Percentiles rank a stretch among this genome's conserved stretches.
Conservation (phyloP, 345 rosid genomes). For the Eucalyptus pumila region DNA sequence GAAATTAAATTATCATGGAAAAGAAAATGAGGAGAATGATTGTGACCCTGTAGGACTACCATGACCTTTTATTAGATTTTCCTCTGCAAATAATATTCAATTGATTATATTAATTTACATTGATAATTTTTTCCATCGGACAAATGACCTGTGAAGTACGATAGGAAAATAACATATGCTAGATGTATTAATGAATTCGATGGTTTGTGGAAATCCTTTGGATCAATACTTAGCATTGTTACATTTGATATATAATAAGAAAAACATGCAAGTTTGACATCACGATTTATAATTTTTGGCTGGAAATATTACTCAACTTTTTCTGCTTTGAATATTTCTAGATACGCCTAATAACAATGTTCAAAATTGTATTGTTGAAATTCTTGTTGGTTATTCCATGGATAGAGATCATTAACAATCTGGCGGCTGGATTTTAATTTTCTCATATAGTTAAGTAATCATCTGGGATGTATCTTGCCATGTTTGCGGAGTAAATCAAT, state of each 20-base stretch:
- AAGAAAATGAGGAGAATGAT: neutral
- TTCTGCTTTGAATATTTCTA: neutral
- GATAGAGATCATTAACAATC: neutral
- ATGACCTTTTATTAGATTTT: neutral
- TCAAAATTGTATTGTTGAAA: neutral
- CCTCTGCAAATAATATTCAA: neutral
- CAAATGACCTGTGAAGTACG: no score
- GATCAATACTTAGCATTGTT: neutral
- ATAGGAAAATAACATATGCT: neutral
- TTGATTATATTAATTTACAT: neutral
- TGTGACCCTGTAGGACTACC: neutral
- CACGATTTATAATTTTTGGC: neutral
- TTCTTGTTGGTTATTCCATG: neutral
- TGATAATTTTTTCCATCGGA: neutral
- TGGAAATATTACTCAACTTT: neutral
- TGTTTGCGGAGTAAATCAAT: neutral
- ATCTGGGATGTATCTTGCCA: neutral
- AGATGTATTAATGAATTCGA: neutral
- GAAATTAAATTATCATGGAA: neutral
- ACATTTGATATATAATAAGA: neutral
- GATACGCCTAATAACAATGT: neutral
- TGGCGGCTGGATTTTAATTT: neutral
- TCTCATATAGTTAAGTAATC: neutral
- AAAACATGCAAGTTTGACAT: neutral
- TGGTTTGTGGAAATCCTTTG: neutral